Evolutionary conservation across 176 grass and related monocot genomes (phyloP).

Genomic region (Oryza meyeriana): DNA sequence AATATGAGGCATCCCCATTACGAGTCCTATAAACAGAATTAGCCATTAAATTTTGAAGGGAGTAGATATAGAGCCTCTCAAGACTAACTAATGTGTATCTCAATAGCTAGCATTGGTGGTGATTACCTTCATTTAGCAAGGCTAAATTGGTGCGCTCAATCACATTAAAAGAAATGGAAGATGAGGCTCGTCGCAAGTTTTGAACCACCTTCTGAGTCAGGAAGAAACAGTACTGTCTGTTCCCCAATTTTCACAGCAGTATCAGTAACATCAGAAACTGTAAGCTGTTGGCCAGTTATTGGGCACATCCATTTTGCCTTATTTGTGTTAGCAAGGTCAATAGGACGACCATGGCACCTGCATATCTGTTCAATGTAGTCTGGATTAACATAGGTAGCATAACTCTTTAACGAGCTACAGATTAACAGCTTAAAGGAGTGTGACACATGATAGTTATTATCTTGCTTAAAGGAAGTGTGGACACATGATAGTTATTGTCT

Average conservation of each 20-base stretch:
- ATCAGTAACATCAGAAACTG: slow-evolving; percentile 72
- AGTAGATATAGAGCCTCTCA: neutral
- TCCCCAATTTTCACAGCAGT: slow-evolving; percentile 77
- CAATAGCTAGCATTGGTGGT: neutral
- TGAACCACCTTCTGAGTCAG: slow-evolving; percentile 47
- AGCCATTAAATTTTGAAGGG: slow-evolving; percentile 9
- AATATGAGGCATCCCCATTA: slow-evolving; percentile 60
- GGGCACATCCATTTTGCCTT: slow-evolving; percentile 52
- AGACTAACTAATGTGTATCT: neutral
- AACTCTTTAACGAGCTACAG: slow-evolving; percentile 9
- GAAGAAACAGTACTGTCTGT: slow-evolving; percentile 66
- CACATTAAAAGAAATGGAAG: slow-evolving; percentile 59
- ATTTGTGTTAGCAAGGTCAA: slow-evolving; percentile 30
- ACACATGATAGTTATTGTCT: neutral
- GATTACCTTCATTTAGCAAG: slow-evolving; percentile 76
- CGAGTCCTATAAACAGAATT: slow-evolving; percentile 51
- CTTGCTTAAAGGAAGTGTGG: neutral
- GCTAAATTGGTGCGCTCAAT: slow-evolving; percentile 72
- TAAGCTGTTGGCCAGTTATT: slow-evolving; percentile 54
- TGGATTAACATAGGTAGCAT: slow-evolving; percentile 32
- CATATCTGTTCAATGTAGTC: slow-evolving; percentile 61
- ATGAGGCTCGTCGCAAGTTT: slow-evolving; percentile 36
- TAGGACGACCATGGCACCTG: slow-evolving; percentile 72
- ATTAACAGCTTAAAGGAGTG: too few species aligned
- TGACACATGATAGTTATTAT: too few species aligned